Evolutionary conservation across 139 green algal genomes (phyloP), one percentile per base, ranked within the genome.

Genomic region (Chlorella ohadii): DNA sequence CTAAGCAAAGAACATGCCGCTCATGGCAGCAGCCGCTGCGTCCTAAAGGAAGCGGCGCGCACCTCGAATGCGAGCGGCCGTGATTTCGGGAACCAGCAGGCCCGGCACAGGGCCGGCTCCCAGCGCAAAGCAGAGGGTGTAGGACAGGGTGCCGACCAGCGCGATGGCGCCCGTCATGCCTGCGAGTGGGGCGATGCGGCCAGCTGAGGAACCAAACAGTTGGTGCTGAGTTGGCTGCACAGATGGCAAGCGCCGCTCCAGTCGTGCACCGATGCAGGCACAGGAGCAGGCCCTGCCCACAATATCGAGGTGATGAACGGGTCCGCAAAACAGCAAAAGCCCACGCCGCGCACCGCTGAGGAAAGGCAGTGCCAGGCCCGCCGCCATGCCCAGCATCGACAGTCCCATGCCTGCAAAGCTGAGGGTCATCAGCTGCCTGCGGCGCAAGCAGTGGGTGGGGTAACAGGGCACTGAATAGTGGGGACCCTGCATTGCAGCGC

Each of bases 21-120:
- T 23, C 7, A 55, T 6, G 6, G 44, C 11, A 11, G 44, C 59
- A 7, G 23, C 59, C 22, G 22, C 59, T 31, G 22, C 59, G 9
- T 6, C 20, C 23, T 20, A 20, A 20, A 20, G 9, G 9, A 1
- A 23, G 22, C 3, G 9, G 13, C 44, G 20, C 88, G 72, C 89
- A 94, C 95, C 95, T 85, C 96, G 87, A 15, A 98, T 94, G 59
- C 86, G 84, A 0, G 87, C 87, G 6, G 92, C 86, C 73, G 95
- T 97, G 71, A 99, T 94, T 88, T 99, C 97, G 3, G 95, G 93
- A 20, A 98, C 89, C 38, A 99, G 91, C 38, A 99, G 89, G 5
- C 90, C 96, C 0, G 96, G 95, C 34, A 99, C 94, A 19, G 97
- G 96, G 3, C 97, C 97, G 1, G 92, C 95, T 0, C 97, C 97